These are phyloP conservation scores for Penicillium sp. DNA, from an alignment of 2,329 filamentous ascomycete species.

Conservation along the genomic window DNA sequence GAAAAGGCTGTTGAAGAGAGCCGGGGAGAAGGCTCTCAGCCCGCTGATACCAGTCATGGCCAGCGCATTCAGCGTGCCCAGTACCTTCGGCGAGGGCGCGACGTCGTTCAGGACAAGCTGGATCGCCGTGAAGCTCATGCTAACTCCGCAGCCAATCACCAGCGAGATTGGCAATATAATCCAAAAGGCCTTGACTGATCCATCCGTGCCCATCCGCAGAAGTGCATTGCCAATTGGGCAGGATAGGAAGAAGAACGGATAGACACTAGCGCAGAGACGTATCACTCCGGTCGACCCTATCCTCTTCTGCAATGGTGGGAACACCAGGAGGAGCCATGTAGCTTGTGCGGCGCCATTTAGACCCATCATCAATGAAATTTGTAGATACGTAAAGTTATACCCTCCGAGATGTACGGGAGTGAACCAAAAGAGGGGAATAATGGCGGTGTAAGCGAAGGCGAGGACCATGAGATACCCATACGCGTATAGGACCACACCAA, in stretches of 20 bases:
- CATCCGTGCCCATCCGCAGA: slow-evolving; percentile 44
- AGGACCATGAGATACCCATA: slow-evolving; percentile 68
- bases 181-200: slow-evolving; percentile 58
- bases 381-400: slow-evolving; percentile 59
- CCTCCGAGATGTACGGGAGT: slow-evolving; percentile 64
- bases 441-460: slow-evolving; percentile 69
- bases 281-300: slow-evolving; percentile 68
- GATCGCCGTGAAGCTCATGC: slow-evolving; percentile 68
- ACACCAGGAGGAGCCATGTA: slow-evolving; percentile 68
- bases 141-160: slow-evolving; percentile 61
- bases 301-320: slow-evolving; percentile 66
- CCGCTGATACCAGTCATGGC: slow-evolving; percentile 62
- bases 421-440: slow-evolving; percentile 68
- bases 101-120: slow-evolving; percentile 76
- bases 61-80: slow-evolving; percentile 72
- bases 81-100: slow-evolving; percentile 60
- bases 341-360: slow-evolving; percentile 66
- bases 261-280: slow-evolving; percentile 56
- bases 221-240: slow-evolving; percentile 59
- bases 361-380: slow-evolving; percentile 67
- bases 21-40: slow-evolving; percentile 66
- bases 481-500: slow-evolving; percentile 64
- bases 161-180: slow-evolving; percentile 47
- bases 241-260: slow-evolving; percentile 63
- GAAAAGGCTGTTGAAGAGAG: slow-evolving; percentile 65